These are phyloP conservation scores for Zalaria obscura DNA, from an alignment of 2,329 filamentous ascomycete species.

Conservation along the genomic window DNA sequence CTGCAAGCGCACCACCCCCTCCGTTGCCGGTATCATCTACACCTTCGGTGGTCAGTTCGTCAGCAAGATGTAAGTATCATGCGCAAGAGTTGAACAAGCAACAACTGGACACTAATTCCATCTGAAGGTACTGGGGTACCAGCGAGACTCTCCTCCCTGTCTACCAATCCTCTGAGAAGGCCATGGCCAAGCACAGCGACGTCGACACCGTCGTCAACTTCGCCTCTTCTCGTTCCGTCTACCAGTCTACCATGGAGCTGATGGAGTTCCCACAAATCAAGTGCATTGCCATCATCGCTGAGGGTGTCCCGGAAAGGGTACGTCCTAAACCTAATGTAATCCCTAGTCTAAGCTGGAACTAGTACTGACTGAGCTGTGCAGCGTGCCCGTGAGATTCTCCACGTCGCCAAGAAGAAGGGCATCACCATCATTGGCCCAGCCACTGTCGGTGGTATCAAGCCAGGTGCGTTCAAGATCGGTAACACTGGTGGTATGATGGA, in stretches of 20 bases:
- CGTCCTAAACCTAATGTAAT: slow-evolving; percentile 23
- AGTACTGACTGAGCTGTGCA: slow-evolving; percentile 20
- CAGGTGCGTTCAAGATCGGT: slow-evolving; percentile 97
- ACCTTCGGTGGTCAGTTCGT: slow-evolving; percentile 99
- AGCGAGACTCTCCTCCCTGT: slow-evolving; percentile 97
- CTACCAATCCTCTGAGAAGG: slow-evolving; percentile 89
- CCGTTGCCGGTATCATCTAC: slow-evolving; percentile 98
- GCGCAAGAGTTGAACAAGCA: background rate
- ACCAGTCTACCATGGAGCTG: slow-evolving; percentile 95
- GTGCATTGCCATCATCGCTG: slow-evolving; percentile 97
- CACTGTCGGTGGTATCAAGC: slow-evolving; percentile 98
- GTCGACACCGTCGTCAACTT: slow-evolving; percentile 99
- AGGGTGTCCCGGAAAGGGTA: slow-evolving; percentile 96
- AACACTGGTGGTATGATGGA: slow-evolving; percentile 99
- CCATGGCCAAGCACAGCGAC: slow-evolving; percentile 89
- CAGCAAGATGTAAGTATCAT: slow-evolving; percentile 73
- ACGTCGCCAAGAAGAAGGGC: slow-evolving; percentile 95
- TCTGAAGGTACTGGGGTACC: slow-evolving; percentile 81
- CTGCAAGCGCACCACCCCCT: slow-evolving; percentile 95
- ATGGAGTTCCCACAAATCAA: slow-evolving; percentile 96
- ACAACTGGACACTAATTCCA: too few species aligned
- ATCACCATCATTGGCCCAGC: slow-evolving; percentile 98
- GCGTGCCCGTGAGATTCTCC: slow-evolving; percentile 95
- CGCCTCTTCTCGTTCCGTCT: slow-evolving; percentile 95
- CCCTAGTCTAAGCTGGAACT: background rate